Percentiles rank a stretch among this genome's conserved stretches.
These are phyloP conservation scores for Bryum argenteum DNA, from an alignment of 225 moss, liverwort and hornwort genomes.

Conservation along the genomic window DNA sequence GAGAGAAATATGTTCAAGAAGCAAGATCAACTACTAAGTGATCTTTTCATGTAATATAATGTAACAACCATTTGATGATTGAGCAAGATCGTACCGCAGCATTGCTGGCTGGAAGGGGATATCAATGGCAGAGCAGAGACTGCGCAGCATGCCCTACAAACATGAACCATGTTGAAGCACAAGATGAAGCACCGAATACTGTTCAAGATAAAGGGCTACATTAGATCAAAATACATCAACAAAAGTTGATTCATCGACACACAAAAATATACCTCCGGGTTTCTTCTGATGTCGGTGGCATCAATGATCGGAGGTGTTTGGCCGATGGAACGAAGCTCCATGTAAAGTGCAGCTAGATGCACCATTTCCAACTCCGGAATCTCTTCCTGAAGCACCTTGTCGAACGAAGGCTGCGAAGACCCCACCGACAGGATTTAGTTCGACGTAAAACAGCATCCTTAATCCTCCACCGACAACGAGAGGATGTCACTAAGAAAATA, in stretches of 20 bases:
- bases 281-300: slow-evolving; percentile 68
- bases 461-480: neutral
- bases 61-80: neutral
- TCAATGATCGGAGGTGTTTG: slow-evolving; percentile 78
- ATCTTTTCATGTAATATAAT: neutral
- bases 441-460: no score
- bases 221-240: no score
- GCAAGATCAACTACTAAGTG: neutral
- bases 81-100: slow-evolving; percentile 55
- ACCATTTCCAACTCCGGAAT: slow-evolving; percentile 73
- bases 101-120: slow-evolving; percentile 86
- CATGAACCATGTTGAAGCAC: slow-evolving; percentile 27
- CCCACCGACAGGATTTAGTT: slow-evolving; percentile 22
- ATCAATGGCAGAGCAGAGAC: slow-evolving; percentile 77
- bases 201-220: no score
- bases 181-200: slow-evolving; percentile 15
- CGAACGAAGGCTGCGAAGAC: slow-evolving; percentile 74
- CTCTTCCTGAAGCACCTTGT: slow-evolving; percentile 70
- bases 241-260: neutral
- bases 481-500: neutral
- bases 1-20: neutral
- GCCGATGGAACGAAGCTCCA: slow-evolving; percentile 69
- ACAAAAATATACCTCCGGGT: slow-evolving; percentile 66
- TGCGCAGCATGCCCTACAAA: slow-evolving; percentile 72
- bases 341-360: slow-evolving; percentile 63